Conservation (phyloP, 345 rosid genomes). For the Ailanthus altissimus region DNA sequence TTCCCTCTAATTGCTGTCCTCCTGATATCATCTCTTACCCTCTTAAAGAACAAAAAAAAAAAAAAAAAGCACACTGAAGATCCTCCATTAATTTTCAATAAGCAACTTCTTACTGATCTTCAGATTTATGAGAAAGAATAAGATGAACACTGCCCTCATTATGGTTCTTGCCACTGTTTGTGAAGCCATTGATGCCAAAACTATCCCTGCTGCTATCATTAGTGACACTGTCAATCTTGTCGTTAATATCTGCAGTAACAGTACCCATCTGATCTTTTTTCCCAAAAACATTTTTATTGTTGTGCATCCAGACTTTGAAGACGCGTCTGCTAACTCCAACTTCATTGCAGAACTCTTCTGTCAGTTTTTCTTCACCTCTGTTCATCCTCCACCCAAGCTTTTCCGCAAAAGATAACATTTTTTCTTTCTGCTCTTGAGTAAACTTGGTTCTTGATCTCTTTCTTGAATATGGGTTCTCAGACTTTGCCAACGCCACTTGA, state of each 20-base stretch:
- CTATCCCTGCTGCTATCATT: conserved; percentile 12
- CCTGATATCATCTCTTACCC: conserved; percentile 12
- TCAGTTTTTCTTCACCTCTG: conserved; percentile 48
- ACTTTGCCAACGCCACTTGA: conserved; percentile 22
- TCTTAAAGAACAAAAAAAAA: conserved; percentile 10
- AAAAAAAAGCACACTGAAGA: background rate
- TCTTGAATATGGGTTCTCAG: conserved; percentile 36
- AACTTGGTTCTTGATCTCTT: conserved; percentile 72
- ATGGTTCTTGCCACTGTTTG: background rate
- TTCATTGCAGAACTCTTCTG: conserved; percentile 57
- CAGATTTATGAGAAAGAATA: conserved; percentile 21
- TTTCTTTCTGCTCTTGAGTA: conserved; percentile 64
- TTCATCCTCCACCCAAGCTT: conserved; percentile 72
- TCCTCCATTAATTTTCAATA: background rate
- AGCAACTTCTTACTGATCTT: background rate
- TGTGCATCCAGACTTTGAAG: conserved; percentile 89
- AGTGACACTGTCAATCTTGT: background rate
- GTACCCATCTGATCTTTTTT: conserved; percentile 28
- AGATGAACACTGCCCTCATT: conserved; percentile 22
- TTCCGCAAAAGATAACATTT: conserved; percentile 70
- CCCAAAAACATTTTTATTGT: conserved; percentile 56
- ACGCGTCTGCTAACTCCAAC: conserved; percentile 65
- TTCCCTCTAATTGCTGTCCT: conserved; percentile 21
- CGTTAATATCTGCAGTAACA: conserved; percentile 19
- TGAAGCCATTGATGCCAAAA: conserved; percentile 12